phyloP scores from a whole-genome alignment of 2,329 filamentous ascomycete genomes.

The Cercospora zeae-maydis region DNA sequence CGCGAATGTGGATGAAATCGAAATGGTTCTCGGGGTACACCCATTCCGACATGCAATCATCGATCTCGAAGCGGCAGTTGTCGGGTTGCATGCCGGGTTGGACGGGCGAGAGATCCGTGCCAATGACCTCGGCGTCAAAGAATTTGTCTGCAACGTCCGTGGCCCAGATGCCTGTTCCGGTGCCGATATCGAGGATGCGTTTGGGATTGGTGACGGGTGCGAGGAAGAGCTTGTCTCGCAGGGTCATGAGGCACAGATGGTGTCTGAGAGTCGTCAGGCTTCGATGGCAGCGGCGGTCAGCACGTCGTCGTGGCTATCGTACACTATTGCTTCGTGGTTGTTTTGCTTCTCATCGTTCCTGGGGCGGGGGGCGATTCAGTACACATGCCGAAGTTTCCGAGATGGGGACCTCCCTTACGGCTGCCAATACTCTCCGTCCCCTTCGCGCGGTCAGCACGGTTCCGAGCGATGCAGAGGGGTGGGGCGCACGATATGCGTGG shows the following conservation, averaged over 20 bases:
- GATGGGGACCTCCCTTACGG: constrained; percentile 20
- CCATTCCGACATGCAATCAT: constrained; percentile 43
- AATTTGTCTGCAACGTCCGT: constrained; percentile 36
- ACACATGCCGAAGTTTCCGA: too few relatives aligned
- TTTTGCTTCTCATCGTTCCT: constrained; percentile 36
- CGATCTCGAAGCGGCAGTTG: constrained; percentile 46
- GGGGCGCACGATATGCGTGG: constrained; percentile 35
- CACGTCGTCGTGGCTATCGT: background rate
- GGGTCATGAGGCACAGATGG: constrained; percentile 40
- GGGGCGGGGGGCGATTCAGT: background rate
- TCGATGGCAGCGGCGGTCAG: background rate
- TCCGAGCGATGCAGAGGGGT: too few relatives aligned
- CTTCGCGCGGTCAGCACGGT: constrained; percentile 13
- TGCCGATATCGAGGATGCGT: constrained; percentile 44
- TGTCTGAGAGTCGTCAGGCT: constrained; percentile 33
- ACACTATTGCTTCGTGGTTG: constrained; percentile 33
- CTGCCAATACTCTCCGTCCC: constrained; percentile 37
- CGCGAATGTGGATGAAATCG: constrained; percentile 43
- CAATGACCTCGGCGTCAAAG: constrained; percentile 36
- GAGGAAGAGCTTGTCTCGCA: constrained; percentile 32
- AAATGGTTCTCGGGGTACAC: constrained; percentile 40
- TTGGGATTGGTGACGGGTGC: constrained; percentile 30
- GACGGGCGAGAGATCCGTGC: constrained; percentile 39
- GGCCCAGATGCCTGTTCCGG: constrained; percentile 46
- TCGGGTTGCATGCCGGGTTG: constrained; percentile 33